Evolutionary conservation across 805 yeast genomes (phyloP), one percentile per base, ranked within the genome.

Genomic region (Komagataella pastoris): DNA sequence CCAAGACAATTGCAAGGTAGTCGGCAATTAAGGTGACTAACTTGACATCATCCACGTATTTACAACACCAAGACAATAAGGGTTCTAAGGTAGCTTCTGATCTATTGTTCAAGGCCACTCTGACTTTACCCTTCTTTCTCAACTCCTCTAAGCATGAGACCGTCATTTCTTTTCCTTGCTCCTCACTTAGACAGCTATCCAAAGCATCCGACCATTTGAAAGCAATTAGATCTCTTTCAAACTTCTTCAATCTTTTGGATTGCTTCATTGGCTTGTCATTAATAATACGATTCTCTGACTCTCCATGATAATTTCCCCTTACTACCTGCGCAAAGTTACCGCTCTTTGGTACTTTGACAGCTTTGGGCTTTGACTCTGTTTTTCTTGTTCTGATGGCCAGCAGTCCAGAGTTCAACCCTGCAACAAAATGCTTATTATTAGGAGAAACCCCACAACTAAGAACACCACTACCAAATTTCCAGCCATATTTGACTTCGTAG

Each of bases 391-490:
- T 78, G 50, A 93, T 85, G 7, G 96, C 83, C 49, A 93, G 70
- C 53, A 93, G 72, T 4, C 99, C 99, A 1, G 95, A 83, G 6
- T 90, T 83, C 57, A 93, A 75, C 49, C 99, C 99, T 14, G 93
- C 87, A 44, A 88, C 97, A 56, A 93, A 76, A 70, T 93, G 98
- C 69, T 86, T 85, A 58, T 74, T 80, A 57, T 82, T 78, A 24
- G 98, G 97, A 7, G 97, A 88, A 8, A 88, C 84, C 12, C 90
- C 98, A 63, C 96, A 82, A 59, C 88, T 75, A 58, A 93, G 72
- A 0, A 93, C 97, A 45, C 96, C 95, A 21, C 91, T 88, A 43
- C 97, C 96, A 62, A 86, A 91, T 67, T 90, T 91, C 97, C 98
- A 91, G 49, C 97, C 97, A 64, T 89, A 91, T 64, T 85, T 87